Evolutionary conservation across 140 eudicot genomes (phyloP).

Genomic region (Artemisia princeps): DNA sequence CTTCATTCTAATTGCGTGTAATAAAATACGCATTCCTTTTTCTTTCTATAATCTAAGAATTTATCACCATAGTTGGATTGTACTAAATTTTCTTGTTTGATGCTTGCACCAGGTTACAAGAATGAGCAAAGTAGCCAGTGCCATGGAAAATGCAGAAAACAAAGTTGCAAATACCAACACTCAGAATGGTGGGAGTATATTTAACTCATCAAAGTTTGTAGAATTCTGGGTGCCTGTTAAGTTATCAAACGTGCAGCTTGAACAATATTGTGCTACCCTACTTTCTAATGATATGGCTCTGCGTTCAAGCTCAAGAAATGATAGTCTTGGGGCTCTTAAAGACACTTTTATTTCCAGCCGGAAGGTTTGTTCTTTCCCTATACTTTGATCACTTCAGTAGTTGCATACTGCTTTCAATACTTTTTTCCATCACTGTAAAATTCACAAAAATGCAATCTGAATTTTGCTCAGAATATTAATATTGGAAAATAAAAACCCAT

Average conservation of each 20-base stretch:
- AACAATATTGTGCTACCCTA: constrained; percentile 65
- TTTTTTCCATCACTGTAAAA: neutral
- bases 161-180: neutral
- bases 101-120: constrained; percentile 41
- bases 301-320: constrained; percentile 38
- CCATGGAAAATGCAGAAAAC: constrained; percentile 27
- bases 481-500: neutral
- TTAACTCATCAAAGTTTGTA: constrained; percentile 34
- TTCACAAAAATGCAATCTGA: neutral
- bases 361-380: constrained; percentile 43
- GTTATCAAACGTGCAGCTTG: constrained; percentile 71
- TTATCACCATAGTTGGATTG: neutral
- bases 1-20: no score
- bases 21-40: no score
- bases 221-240: constrained; percentile 77
- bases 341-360: constrained; percentile 39
- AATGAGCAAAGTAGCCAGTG: constrained; percentile 28
- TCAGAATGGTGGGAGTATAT: neutral
- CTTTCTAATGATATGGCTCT: constrained; percentile 43
- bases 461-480: neutral
- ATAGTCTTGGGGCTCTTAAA: constrained; percentile 50
- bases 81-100: no score
- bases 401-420: no score
- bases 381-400: neutral
- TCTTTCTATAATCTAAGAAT: no score